These are phyloP conservation scores for Kondoa malvinella DNA, from an alignment of 768 basidiomycete species.

Conservation along the genomic window DNA sequence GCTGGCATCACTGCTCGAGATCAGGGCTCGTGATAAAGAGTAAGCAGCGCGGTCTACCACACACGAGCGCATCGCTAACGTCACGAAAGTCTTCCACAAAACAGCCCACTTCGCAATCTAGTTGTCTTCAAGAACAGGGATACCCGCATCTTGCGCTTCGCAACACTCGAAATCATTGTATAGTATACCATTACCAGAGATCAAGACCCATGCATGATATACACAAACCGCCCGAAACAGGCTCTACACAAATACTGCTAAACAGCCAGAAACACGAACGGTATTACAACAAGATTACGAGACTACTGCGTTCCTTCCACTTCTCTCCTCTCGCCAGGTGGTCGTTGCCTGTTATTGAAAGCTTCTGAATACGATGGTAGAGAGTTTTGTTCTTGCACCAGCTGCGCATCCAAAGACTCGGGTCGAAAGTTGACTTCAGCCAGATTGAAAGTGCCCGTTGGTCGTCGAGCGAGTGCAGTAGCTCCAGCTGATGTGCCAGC, in stretches of 20 bases:
- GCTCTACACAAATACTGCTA: no score
- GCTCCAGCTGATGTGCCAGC: not conserved
- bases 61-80: no score
- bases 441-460: not conserved
- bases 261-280: not conserved
- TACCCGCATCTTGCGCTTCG: slow-evolving; percentile 14
- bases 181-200: not conserved
- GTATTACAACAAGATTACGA: not conserved
- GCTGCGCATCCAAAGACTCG: not conserved
- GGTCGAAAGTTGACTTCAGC: not conserved
- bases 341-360: not conserved
- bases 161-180: slow-evolving; percentile 10
- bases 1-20: slow-evolving; percentile 30
- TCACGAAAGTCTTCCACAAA: not conserved
- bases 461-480: not conserved
- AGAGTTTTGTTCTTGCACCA: not conserved
- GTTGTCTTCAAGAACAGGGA: slow-evolving; percentile 21
- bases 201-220: no score
- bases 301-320: not conserved
- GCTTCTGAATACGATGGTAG: not conserved
- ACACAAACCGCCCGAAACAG: no score
- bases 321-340: not conserved
- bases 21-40: slow-evolving; percentile 8
- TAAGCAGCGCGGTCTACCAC: not conserved
- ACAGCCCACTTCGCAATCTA: not conserved